Evolutionary conservation across 2,329 filamentous ascomycete species (phyloP), one percentile per base, ranked within the genome.

Genomic region (Orbilia javanica): DNA sequence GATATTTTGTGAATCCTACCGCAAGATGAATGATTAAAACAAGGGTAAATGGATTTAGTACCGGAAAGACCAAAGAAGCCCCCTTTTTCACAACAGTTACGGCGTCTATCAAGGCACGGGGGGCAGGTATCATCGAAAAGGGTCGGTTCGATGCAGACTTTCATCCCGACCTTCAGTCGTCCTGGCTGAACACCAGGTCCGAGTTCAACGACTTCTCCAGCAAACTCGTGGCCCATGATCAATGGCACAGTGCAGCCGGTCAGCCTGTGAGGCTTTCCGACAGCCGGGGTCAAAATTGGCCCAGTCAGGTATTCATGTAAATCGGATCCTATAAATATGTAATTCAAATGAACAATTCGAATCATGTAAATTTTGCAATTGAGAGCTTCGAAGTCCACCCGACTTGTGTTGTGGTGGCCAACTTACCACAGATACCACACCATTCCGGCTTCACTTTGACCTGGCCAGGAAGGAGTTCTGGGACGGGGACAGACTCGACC

Each of bases 191-290:
- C 86, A 0, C 84, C 85, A 0, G 84, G 81, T 0, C 89, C 89
- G n/a, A 91, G 83, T 79, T 90, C 88, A 10, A 86, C 85, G 34
- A 92, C 84, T 1, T 86, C 86, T 10, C 90, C 90, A 2, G 86
- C 88, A 82, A 91, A 90, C 81, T 92, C 90, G 81, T 92, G 90
- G 27, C 90, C 90, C 8, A 91, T 84, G 0, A 86, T 89, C 8
- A 91, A 85, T 2, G 89, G 90, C 39, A 89, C 85, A 0, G 84
- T 85, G 71, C 88, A 88, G 34, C 86, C 84, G 0, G 89, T 91
- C 22, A 91, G 83, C 1, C 86, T 86, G 80, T 91, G 73, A 36
- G 73, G 73, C 13, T 71, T 77, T n/a, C 65, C 73, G 1, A 42
- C 27, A n/a, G 73, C 65, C 6, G 73, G 73, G 13, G 70, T 77